A percentile compares a stretch with the other conserved stretches of the same genome.
These are phyloP conservation scores for Karstenula rhodostoma DNA, from an alignment of 2,329 filamentous ascomycete species.

Conservation along the genomic window DNA sequence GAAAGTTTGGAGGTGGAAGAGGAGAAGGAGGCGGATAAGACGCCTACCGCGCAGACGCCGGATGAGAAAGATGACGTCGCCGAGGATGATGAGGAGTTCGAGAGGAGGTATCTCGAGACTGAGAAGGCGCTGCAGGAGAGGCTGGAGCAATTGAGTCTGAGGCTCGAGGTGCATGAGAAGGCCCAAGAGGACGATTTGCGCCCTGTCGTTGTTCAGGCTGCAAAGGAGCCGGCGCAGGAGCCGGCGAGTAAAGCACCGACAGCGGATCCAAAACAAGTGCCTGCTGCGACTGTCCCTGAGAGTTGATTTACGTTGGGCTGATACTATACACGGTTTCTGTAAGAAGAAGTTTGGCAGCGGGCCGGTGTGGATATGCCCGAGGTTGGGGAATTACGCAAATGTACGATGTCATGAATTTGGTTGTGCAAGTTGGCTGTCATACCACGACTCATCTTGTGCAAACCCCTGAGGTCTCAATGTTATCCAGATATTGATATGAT, in stretches of 20 bases:
- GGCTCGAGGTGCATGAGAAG: slow-evolving; percentile 29
- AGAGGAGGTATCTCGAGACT: slow-evolving; percentile 34
- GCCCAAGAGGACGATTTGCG: neutral
- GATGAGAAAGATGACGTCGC: slow-evolving; percentile 20
- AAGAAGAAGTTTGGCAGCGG: neutral
- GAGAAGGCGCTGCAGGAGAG: slow-evolving; percentile 39
- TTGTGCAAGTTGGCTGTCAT: too few relatives aligned
- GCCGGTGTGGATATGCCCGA: neutral
- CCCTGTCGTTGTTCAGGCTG: neutral
- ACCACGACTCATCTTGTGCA: neutral
- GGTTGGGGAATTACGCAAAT: neutral
- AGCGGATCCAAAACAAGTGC: neutral
- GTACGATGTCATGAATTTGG: neutral
- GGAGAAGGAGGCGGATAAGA: slow-evolving; percentile 33
- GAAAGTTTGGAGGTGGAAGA: slow-evolving; percentile 15
- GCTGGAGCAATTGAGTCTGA: slow-evolving; percentile 40
- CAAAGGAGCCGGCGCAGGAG: too few relatives aligned
- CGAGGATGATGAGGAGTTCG: slow-evolving; percentile 43
- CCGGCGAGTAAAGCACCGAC: neutral
- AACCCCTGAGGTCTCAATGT: neutral
- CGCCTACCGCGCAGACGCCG: slow-evolving; percentile 34
- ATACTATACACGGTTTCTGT: neutral
- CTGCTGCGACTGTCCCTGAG: neutral
- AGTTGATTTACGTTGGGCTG: neutral
- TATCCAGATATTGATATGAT: neutral